phyloP scores from a whole-genome alignment of 2,329 filamentous ascomycete genomes.

The Claviceps sp. region DNA sequence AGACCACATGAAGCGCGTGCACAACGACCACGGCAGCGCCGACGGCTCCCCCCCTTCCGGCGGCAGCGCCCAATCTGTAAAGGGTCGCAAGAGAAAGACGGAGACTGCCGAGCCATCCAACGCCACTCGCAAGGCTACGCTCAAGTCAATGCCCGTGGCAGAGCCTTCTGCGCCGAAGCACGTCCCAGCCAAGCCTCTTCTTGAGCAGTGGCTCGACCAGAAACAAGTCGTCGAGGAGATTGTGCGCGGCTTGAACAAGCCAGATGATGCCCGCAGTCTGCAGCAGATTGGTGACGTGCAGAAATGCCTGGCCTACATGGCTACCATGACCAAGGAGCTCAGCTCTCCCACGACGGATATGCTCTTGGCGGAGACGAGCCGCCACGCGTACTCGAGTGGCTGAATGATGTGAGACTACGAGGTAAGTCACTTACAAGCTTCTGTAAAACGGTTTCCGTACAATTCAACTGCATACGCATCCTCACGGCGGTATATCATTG shows the following conservation, averaged over 20 bases:
- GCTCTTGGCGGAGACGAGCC: background rate
- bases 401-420: background rate
- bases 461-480: background rate
- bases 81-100: slow-evolving; percentile 46
- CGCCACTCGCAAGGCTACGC: slow-evolving; percentile 35
- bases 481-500: too few species aligned
- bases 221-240: slow-evolving; percentile 50
- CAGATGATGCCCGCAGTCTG: slow-evolving; percentile 38
- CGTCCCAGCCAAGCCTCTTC: slow-evolving; percentile 24
- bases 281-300: slow-evolving; percentile 39
- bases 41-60: slow-evolving; percentile 27
- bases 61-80: slow-evolving; percentile 21
- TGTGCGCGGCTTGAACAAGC: slow-evolving; percentile 34
- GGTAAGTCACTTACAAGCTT: background rate
- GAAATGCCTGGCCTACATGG: slow-evolving; percentile 37
- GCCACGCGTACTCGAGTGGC: slow-evolving; percentile 2
- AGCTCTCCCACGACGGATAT: background rate
- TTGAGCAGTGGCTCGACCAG: slow-evolving; percentile 47
- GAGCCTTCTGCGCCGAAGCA: slow-evolving; percentile 16
- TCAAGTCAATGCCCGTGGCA: slow-evolving; percentile 24
- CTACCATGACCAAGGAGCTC: slow-evolving; percentile 27
- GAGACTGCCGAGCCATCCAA: slow-evolving; percentile 28
- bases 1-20: slow-evolving; percentile 95
- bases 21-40: slow-evolving; percentile 45
- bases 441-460: background rate